phyloP scores from a whole-genome alignment of 768 basidiomycete species.

The Dioszegia aurantiaca region DNA sequence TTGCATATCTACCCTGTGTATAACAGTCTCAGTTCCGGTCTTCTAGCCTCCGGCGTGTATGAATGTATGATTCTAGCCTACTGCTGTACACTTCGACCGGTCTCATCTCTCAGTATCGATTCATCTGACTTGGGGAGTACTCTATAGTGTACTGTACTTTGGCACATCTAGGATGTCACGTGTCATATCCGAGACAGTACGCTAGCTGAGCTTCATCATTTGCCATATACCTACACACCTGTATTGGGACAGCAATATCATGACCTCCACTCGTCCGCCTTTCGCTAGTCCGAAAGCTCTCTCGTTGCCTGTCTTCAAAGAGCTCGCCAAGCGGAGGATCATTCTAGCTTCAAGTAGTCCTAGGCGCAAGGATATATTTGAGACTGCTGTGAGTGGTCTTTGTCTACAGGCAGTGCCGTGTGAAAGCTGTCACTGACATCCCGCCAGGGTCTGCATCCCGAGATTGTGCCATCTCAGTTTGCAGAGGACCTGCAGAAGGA shows the following conservation, averaged over 20 bases:
- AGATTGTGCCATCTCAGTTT: slow-evolving; percentile 73
- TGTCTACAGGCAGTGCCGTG: background rate
- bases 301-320: slow-evolving; percentile 55
- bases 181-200: background rate
- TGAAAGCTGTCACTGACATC: background rate
- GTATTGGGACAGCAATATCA: slow-evolving; percentile 11
- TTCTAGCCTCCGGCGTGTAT: slow-evolving; percentile 2
- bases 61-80: background rate
- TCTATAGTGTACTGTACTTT: too few species aligned
- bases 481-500: slow-evolving; percentile 69
- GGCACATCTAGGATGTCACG: too few species aligned
- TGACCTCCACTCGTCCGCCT: slow-evolving; percentile 26
- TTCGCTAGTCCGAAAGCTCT: slow-evolving; percentile 49
- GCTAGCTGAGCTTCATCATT: too few species aligned
- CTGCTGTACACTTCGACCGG: too few species aligned
- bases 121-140: too few species aligned
- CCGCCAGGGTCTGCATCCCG: slow-evolving; percentile 63
- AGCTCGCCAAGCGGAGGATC: slow-evolving; percentile 71
- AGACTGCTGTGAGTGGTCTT: slow-evolving; percentile 62
- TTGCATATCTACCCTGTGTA: background rate
- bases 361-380: slow-evolving; percentile 76
- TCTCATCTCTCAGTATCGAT: too few species aligned
- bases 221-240: too few species aligned
- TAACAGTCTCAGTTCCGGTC: background rate
- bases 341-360: slow-evolving; percentile 84